phyloP scores from a whole-genome alignment of 169 alveolate genomes.

The Plasmodium chabaudi region DNA sequence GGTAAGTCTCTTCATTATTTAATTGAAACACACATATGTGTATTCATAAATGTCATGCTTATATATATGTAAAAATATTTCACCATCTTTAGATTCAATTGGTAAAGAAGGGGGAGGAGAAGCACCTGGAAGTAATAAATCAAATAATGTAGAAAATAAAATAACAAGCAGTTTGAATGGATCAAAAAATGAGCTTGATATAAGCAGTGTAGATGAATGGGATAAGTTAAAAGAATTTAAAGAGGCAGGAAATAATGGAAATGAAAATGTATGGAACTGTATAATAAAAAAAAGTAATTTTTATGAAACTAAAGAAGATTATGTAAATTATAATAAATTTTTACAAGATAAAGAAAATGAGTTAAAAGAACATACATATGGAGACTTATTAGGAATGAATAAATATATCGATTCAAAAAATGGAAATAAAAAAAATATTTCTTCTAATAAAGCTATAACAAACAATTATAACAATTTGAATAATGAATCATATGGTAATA shows the following conservation, averaged over 20 bases:
- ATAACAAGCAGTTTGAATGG: constrained; percentile 26
- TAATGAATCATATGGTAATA: background rate
- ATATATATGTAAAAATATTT: background rate
- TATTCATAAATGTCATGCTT: background rate
- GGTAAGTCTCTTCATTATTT: background rate
- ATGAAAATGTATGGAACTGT: constrained; percentile 31
- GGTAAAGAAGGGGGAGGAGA: background rate
- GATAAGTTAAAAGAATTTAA: constrained; percentile 22
- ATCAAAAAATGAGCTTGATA: background rate
- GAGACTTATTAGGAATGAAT: constrained; percentile 56
- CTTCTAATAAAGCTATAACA: background rate
- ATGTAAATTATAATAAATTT: constrained; percentile 63
- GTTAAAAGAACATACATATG: constrained; percentile 24
- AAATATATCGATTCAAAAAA: constrained; percentile 24
- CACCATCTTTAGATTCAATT: background rate
- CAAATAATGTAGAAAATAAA: constrained; percentile 13
- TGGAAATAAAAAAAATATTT: constrained; percentile 1
- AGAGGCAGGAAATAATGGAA: constrained; percentile 1
- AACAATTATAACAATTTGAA: background rate
- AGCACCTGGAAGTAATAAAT: background rate
- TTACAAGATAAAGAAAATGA: constrained; percentile 25
- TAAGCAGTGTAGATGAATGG: background rate
- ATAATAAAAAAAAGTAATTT: constrained; percentile 51
- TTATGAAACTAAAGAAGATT: constrained; percentile 50
- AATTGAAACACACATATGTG: background rate